phyloP scores from a whole-genome alignment of 2,329 filamentous ascomycete genomes.

The Trichoderma endophyticum region DNA sequence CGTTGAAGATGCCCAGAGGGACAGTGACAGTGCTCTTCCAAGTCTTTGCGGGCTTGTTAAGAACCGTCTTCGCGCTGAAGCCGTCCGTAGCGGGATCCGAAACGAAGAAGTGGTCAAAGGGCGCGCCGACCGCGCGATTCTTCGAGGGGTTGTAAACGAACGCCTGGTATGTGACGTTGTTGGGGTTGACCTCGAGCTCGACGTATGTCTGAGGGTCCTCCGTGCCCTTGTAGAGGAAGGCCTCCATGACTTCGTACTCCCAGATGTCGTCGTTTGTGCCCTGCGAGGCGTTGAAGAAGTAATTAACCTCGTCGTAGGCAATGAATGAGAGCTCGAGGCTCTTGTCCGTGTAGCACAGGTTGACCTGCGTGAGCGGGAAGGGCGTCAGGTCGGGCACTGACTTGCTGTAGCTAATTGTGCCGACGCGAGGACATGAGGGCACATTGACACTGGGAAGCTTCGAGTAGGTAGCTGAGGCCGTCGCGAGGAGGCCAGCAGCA shows the following conservation, averaged over 20 bases:
- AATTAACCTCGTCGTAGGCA: slow-evolving; percentile 45
- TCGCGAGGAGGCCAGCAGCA: slow-evolving; percentile 9
- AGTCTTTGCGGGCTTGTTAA: slow-evolving; percentile 34
- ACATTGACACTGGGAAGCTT: slow-evolving; percentile 33
- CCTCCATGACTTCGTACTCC: slow-evolving; percentile 50
- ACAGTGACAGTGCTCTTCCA: slow-evolving; percentile 44
- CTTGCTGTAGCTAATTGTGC: slow-evolving; percentile 38
- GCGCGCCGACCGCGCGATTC: slow-evolving; percentile 37
- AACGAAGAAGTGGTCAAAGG: slow-evolving; percentile 45
- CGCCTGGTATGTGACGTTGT: slow-evolving; percentile 50
- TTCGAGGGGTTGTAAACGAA: slow-evolving; percentile 52
- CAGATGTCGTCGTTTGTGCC: slow-evolving; percentile 47
- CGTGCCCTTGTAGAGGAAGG: slow-evolving; percentile 45
- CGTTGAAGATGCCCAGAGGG: slow-evolving; percentile 49
- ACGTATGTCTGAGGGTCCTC: slow-evolving; percentile 48
- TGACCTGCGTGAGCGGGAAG: slow-evolving; percentile 45
- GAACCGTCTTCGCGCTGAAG: slow-evolving; percentile 38
- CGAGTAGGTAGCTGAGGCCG: background rate
- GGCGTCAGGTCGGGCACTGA: slow-evolving; percentile 40
- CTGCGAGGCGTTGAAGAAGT: slow-evolving; percentile 43
- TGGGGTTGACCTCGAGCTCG: slow-evolving; percentile 49
- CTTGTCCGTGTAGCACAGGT: slow-evolving; percentile 45
- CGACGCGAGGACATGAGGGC: slow-evolving; percentile 37
- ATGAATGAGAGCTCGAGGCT: slow-evolving; percentile 43
- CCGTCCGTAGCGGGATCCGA: slow-evolving; percentile 40